These are phyloP conservation scores for Elasticomyces elasticus DNA, from an alignment of 495 filamentous ascomycete genomes.

Conservation along the genomic window DNA sequence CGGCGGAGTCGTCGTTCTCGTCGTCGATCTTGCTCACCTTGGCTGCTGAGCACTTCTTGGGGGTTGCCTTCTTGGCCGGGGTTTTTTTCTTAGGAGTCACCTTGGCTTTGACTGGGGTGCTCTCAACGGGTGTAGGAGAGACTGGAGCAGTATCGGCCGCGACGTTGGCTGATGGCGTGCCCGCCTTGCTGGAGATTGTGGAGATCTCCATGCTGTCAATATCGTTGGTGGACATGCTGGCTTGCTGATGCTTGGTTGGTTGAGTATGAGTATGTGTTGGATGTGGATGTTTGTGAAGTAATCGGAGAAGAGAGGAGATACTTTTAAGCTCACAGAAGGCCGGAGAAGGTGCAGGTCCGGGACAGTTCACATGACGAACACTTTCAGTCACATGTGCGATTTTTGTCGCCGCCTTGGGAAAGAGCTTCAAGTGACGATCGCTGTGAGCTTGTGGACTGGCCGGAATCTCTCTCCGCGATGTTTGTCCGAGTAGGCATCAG, in stretches of 20 bases:
- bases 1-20: conserved; percentile 12
- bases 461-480: too few species aligned
- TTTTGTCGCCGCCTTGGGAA: too few species aligned
- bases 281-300: neutral
- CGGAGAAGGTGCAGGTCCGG: neutral
- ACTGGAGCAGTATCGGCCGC: neutral
- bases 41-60: neutral
- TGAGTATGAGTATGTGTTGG: neutral
- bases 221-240: neutral
- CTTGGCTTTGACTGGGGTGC: neutral
- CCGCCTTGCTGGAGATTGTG: neutral
- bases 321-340: neutral
- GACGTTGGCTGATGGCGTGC: neutral
- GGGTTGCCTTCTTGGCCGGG: neutral
- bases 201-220: neutral
- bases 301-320: neutral
- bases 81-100: neutral
- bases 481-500: too few species aligned
- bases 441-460: too few species aligned
- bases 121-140: neutral
- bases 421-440: too few species aligned
- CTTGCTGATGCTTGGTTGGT: neutral
- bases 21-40: neutral
- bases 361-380: neutral
- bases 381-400: neutral